Conservation (phyloP, 1,284 basidiomycete genomes). For the Agroathelia rolfsii region DNA sequence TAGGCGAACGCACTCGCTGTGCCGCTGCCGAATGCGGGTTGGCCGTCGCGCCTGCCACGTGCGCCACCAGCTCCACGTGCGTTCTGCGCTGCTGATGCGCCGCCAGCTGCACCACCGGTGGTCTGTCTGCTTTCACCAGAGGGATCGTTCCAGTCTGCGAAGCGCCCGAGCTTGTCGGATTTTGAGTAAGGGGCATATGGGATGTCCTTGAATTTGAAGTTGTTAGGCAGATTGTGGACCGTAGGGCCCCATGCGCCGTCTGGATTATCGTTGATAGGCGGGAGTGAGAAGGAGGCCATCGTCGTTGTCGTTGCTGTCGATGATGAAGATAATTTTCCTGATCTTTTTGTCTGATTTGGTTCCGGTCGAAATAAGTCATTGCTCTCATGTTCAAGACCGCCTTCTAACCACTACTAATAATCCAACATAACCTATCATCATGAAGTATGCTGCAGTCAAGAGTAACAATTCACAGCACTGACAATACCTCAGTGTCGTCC, state of each 20-base stretch:
- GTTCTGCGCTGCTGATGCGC: conserved; percentile 37
- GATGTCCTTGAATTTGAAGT: conserved; percentile 84
- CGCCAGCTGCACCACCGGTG: conserved; percentile 40
- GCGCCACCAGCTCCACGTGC: conserved; percentile 36
- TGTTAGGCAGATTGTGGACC: conserved; percentile 59
- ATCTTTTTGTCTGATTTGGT: conserved; percentile 5
- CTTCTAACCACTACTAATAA: too few species aligned
- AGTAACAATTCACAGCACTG: conserved; percentile 8
- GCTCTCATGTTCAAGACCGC: conserved; percentile 8
- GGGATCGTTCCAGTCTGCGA: conserved; percentile 94
- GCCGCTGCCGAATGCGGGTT: conserved; percentile 70
- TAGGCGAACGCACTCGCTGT: conserved; percentile 93
- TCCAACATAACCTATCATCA: not conserved
- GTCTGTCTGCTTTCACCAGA: conserved; percentile 55
- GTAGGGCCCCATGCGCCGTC: conserved; percentile 81
- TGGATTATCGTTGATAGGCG: conserved; percentile 70
- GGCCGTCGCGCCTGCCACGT: conserved; percentile 54
- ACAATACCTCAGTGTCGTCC: conserved; percentile 59
- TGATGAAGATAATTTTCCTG: conserved; percentile 7
- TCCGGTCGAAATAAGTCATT: conserved; percentile 10
- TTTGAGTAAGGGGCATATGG: conserved; percentile 97
- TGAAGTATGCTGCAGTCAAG: not conserved
- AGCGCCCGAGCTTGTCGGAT: conserved; percentile 94
- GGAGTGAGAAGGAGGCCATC: conserved; percentile 71
- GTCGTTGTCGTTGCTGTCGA: conserved; percentile 14